Conservation (phyloP, 208 protist genomes). For the Jaenimonas drosophilae region DNA sequence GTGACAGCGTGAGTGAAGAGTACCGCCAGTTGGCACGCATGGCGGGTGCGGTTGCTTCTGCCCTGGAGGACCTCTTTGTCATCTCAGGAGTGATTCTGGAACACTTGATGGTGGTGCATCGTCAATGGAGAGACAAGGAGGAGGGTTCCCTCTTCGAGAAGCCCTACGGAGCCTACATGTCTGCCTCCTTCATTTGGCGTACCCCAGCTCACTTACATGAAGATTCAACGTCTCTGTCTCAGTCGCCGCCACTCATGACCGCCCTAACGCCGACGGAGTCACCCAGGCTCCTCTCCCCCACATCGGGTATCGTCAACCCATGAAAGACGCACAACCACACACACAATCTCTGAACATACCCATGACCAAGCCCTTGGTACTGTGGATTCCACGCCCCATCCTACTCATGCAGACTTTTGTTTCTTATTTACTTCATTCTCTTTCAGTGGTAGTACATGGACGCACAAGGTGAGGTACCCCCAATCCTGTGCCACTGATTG, state of each 20-base stretch:
- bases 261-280: background rate
- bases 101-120: slow-evolving; percentile 60
- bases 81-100: slow-evolving; percentile 54
- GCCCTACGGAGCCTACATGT: background rate
- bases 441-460: too few species aligned
- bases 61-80: slow-evolving; percentile 68
- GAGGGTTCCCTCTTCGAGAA: background rate
- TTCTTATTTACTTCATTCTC: too few species aligned
- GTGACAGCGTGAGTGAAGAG: slow-evolving; percentile 46
- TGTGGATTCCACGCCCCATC: too few species aligned
- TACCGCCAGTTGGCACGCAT: slow-evolving; percentile 46
- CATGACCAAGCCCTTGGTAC: too few species aligned
- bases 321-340: too few species aligned
- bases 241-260: background rate
- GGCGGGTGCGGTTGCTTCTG: slow-evolving; percentile 51
- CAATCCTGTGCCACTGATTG: too few species aligned
- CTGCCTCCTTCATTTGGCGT: background rate
- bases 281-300: background rate
- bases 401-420: too few species aligned
- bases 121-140: slow-evolving; percentile 7
- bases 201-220: background rate
- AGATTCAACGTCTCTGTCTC: background rate
- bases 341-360: too few species aligned
- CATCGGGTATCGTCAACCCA: too few species aligned
- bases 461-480: too few species aligned